Evolutionary conservation across 495 filamentous ascomycete species (phyloP).

Genomic region (Penicillium flavigenum): DNA sequence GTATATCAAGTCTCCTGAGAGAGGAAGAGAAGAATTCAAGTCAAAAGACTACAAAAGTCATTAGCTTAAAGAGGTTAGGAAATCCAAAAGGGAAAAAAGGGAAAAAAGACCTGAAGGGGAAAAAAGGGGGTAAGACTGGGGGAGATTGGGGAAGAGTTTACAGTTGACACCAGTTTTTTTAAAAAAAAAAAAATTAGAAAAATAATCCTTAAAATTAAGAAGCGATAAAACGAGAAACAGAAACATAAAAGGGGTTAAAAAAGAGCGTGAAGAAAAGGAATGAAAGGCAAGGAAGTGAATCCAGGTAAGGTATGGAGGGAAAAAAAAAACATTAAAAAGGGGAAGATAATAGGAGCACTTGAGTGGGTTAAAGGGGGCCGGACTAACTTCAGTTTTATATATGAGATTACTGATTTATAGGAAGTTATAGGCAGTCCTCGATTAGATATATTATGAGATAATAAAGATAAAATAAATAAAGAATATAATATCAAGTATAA

Average conservation of each 20-base stretch:
- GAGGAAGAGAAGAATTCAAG: slow-evolving; percentile 25
- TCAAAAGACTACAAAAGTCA: slow-evolving; percentile 23
- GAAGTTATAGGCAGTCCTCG: neutral
- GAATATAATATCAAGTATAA: too few relatives aligned
- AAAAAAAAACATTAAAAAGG: slow-evolving; percentile 16
- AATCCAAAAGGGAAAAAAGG: slow-evolving; percentile 10
- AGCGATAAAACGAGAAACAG: slow-evolving; percentile 10
- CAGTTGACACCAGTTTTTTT: slow-evolving; percentile 7
- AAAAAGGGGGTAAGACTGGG: slow-evolving; percentile 34
- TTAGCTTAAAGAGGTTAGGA: slow-evolving; percentile 34
- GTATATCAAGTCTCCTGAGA: slow-evolving; percentile 3
- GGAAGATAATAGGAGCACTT: slow-evolving; percentile 4
- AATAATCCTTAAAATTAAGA: slow-evolving; percentile 10
- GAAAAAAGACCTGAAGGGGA: slow-evolving; percentile 36
- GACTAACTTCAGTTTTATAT: neutral
- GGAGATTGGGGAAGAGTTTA: slow-evolving; percentile 30
- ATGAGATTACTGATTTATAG: neutral
- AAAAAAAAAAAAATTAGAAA: slow-evolving; percentile 8
- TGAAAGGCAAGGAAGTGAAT: slow-evolving; percentile 31
- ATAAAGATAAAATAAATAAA: neutral
- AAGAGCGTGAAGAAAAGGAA: slow-evolving; percentile 27
- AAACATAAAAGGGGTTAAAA: slow-evolving; percentile 13
- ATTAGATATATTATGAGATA: neutral
- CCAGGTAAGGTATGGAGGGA: slow-evolving; percentile 32
- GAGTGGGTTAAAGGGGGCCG: slow-evolving; percentile 13